A percentile compares a stretch with the other conserved stretches of the same genome.
Evolutionary conservation across 2,329 filamentous ascomycete genomes (phyloP).

Genomic region (Huntiella bhutanensis): DNA sequence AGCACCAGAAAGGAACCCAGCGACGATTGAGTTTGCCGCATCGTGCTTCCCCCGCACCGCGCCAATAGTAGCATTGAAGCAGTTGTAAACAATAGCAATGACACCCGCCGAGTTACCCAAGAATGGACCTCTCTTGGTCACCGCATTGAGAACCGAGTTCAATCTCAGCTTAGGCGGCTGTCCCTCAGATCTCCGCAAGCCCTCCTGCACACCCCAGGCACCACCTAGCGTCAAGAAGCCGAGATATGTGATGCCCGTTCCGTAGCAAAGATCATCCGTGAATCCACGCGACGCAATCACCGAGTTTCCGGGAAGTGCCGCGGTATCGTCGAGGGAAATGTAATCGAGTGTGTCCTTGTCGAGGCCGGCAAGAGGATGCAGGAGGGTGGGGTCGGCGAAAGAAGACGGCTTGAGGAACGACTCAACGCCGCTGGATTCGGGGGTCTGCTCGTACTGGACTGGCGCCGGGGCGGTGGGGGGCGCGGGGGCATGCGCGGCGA

Average conservation of each 20-base stretch:
- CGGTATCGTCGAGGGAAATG: slow-evolving; percentile 79
- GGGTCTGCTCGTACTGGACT: slow-evolving; percentile 23
- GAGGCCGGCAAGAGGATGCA: slow-evolving; percentile 85
- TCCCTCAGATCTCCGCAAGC: slow-evolving; percentile 56
- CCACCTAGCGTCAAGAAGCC: slow-evolving; percentile 73
- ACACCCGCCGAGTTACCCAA: slow-evolving; percentile 91
- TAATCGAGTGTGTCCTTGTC: slow-evolving; percentile 92
- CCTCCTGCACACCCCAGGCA: slow-evolving; percentile 81
- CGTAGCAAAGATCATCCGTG: slow-evolving; percentile 96
- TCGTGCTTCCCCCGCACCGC: slow-evolving; percentile 72
- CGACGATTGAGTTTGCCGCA: slow-evolving; percentile 67
- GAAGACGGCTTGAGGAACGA: slow-evolving; percentile 63
- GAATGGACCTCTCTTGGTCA: slow-evolving; percentile 85
- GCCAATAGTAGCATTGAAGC: slow-evolving; percentile 69
- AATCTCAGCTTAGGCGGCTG: slow-evolving; percentile 77
- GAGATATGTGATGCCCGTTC: slow-evolving; percentile 85
- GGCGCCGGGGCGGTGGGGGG: slow-evolving; percentile 18
- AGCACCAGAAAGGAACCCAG: slow-evolving; percentile 76
- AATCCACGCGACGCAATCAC: slow-evolving; percentile 88
- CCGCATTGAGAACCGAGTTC: slow-evolving; percentile 85
- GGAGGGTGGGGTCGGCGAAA: slow-evolving; percentile 67
- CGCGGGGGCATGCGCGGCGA: slow-evolving; percentile 9
- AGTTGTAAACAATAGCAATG: slow-evolving; percentile 90
- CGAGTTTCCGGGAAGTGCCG: slow-evolving; percentile 66
- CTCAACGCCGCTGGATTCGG: slow-evolving; percentile 54